These are phyloP conservation scores for Voacanga thouarsii DNA, from an alignment of 257 asterid genomes.

Conservation along the genomic window DNA sequence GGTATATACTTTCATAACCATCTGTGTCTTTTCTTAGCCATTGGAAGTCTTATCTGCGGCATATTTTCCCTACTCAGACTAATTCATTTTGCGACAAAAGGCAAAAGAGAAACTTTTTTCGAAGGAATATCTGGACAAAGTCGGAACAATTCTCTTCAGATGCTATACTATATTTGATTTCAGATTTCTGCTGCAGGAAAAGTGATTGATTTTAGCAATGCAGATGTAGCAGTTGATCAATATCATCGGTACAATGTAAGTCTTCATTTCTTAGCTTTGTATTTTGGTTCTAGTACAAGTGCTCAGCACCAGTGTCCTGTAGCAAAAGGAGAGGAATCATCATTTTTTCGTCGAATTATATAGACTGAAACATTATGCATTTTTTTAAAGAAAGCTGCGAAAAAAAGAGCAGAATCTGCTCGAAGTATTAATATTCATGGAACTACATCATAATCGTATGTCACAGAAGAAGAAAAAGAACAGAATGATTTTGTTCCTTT, in stretches of 20 bases:
- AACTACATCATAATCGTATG: too few relatives aligned
- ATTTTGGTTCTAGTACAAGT: too few relatives aligned
- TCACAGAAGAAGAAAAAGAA: background rate
- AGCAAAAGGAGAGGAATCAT: too few relatives aligned
- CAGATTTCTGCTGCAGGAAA: constrained; percentile 41
- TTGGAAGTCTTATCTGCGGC: background rate
- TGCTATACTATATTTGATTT: background rate
- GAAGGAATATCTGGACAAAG: background rate
- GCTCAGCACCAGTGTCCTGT: background rate
- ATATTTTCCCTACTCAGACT: background rate
- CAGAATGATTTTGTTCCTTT: background rate
- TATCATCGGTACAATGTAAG: constrained; percentile 67
- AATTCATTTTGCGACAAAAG: background rate
- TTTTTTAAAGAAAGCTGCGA: background rate
- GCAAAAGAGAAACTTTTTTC: background rate
- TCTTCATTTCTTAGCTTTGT: background rate
- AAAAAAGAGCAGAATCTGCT: background rate
- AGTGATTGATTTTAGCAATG: constrained; percentile 66
- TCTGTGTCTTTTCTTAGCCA: background rate
- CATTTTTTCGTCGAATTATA: too few relatives aligned
- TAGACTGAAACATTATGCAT: background rate
- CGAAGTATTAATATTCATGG: too few relatives aligned
- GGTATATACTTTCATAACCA: constrained; percentile 34
- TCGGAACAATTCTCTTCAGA: background rate
- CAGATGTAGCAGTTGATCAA: constrained; percentile 81